Conservation (phyloP, 371 early-diverging fungal genomes). For the Syncephalastrum sp. region DNA sequence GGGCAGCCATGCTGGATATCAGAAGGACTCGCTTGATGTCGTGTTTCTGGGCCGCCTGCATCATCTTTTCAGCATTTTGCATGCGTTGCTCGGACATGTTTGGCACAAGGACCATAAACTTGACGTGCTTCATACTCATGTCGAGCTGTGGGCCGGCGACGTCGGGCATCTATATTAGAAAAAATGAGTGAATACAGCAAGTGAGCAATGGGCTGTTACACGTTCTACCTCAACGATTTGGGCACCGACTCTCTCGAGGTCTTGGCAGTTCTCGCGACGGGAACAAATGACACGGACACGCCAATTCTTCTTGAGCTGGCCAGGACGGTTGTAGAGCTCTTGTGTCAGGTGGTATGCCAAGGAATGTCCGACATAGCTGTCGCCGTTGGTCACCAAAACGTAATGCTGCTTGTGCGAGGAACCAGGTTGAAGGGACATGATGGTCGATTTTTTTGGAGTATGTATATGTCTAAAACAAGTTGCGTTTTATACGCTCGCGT, state of each 20-base stretch:
- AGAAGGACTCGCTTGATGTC: conserved; percentile 11
- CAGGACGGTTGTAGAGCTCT: conserved; percentile 7
- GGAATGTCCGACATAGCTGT: conserved; percentile 13
- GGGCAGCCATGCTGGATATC: neutral
- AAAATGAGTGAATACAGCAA: no score
- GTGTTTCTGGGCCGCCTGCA: neutral
- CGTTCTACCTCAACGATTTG: no score
- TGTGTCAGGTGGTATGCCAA: conserved; percentile 10
- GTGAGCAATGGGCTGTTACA: no score
- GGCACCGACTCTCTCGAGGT: neutral
- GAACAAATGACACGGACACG: conserved; percentile 13
- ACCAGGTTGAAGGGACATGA: no score
- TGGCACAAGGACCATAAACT: conserved; percentile 9
- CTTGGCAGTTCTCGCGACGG: neutral
- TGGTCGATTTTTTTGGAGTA: no score
- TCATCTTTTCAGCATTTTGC: neutral
- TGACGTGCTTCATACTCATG: conserved; percentile 10
- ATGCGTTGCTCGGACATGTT: conserved; percentile 3
- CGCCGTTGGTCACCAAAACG: conserved; percentile 10
- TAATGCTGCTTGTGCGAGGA: neutral
- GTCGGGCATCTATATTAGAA: no score
- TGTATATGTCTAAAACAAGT: no score
- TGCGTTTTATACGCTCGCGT: no score
- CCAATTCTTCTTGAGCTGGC: conserved; percentile 16
- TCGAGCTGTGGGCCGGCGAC: no score